phyloP scores from a whole-genome alignment of 1,139 yeast species.

The Tardiomyces digboiensis region DNA sequence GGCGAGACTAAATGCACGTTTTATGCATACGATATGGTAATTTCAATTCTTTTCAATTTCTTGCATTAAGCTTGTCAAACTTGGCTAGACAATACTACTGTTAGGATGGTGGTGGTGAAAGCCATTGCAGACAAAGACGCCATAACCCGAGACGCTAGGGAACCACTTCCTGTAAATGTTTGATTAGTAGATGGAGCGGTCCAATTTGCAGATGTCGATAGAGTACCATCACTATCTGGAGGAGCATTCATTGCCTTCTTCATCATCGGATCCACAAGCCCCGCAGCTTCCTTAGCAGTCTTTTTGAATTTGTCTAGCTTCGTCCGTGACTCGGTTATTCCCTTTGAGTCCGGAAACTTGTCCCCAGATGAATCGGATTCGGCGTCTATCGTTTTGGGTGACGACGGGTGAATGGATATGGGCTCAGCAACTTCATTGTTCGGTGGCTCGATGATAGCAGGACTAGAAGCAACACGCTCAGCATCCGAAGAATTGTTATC shows the following conservation, averaged over 20 bases:
- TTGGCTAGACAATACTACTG: not conserved
- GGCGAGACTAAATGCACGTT: too few relatives aligned
- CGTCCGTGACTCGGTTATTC: not conserved
- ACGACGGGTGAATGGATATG: not conserved
- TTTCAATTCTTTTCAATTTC: too few relatives aligned
- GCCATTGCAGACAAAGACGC: not conserved
- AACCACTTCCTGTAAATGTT: not conserved
- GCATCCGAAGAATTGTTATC: not conserved
- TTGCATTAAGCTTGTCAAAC: not conserved
- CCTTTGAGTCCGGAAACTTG: not conserved
- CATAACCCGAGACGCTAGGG: not conserved
- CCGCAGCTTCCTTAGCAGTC: not conserved
- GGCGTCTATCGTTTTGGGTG: not conserved
- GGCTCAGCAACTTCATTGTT: not conserved
- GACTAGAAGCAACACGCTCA: not conserved
- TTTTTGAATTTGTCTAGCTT: not conserved
- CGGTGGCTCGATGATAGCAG: not conserved
- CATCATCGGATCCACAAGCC: not conserved
- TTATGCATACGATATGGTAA: too few relatives aligned
- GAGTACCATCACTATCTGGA: not conserved
- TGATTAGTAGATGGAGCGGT: not conserved
- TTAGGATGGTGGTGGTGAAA: not conserved
- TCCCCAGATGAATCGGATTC: not conserved
- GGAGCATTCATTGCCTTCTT: not conserved
- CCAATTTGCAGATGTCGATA: not conserved